phyloP scores from a whole-genome alignment of 371 early-diverging fungal species.

The Mortierella sp. region DNA sequence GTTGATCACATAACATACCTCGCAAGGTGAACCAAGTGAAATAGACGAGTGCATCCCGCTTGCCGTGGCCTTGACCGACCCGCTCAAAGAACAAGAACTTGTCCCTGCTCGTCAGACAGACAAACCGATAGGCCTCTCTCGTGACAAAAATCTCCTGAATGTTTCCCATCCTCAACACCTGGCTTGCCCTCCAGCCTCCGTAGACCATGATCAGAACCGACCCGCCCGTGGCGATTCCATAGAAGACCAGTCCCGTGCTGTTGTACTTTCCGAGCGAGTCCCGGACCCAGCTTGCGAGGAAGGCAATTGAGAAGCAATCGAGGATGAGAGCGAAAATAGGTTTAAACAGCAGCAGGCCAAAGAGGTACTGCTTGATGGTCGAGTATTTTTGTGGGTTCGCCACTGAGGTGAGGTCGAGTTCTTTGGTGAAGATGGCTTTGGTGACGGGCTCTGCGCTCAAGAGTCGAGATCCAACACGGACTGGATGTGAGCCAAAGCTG shows the following conservation, averaged over 20 bases:
- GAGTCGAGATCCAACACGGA: slow-evolving; percentile 41
- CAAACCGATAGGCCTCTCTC: slow-evolving; percentile 51
- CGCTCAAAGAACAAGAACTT: slow-evolving; percentile 55
- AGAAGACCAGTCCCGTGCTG: slow-evolving; percentile 27
- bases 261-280: slow-evolving; percentile 31
- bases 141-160: slow-evolving; percentile 53
- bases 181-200: slow-evolving; percentile 45
- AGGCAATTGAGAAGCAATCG: slow-evolving; percentile 39
- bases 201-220: slow-evolving; percentile 26
- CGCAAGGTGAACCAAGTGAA: slow-evolving; percentile 53
- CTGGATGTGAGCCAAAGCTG: slow-evolving; percentile 17
- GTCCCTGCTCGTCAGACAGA: slow-evolving; percentile 32
- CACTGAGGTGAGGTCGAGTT: slow-evolving; percentile 46
- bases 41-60: slow-evolving; percentile 36
- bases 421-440: slow-evolving; percentile 40
- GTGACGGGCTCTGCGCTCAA: slow-evolving; percentile 34
- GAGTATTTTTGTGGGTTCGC: slow-evolving; percentile 47
- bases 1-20: slow-evolving; percentile 11
- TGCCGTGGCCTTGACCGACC: slow-evolving; percentile 45
- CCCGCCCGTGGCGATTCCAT: slow-evolving; percentile 32
- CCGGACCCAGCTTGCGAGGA: slow-evolving; percentile 31
- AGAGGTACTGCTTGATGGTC: slow-evolving; percentile 43
- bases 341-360: slow-evolving; percentile 51
- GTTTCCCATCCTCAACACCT: slow-evolving; percentile 29
- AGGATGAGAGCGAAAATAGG: slow-evolving; percentile 34